Evolutionary conservation across 805 yeast species (phyloP).

Genomic region (Trichomonascus vanleenenianus): DNA sequence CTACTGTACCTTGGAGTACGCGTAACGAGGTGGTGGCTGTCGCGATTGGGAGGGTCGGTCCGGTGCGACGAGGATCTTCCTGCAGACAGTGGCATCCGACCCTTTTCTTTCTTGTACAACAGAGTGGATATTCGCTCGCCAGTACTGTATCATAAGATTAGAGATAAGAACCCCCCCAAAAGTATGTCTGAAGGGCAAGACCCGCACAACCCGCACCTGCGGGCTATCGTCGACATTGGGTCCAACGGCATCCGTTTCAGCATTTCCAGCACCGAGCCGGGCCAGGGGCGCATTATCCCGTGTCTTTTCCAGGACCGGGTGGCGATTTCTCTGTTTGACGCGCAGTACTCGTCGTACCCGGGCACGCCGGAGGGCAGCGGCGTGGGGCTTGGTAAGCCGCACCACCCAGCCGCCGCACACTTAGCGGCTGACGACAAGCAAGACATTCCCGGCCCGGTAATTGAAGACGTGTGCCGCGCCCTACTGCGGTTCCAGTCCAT

Average conservation of each 20-base stretch:
- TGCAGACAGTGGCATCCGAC: no score
- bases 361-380: background rate
- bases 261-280: conserved; percentile 59
- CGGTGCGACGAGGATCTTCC: no score
- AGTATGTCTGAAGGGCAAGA: background rate
- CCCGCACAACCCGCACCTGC: conserved; percentile 5
- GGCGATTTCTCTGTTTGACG: conserved; percentile 61
- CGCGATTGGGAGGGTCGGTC: no score
- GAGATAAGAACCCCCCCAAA: no score
- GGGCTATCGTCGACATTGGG: conserved; percentile 68
- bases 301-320: conserved; percentile 69
- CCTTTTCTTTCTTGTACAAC: no score
- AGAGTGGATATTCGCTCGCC: no score
- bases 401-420: conserved; percentile 7
- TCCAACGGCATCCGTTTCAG: conserved; percentile 69
- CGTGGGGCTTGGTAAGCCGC: conserved; percentile 18
- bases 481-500: conserved; percentile 61
- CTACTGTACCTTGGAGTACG: no score
- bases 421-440: conserved; percentile 8
- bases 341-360: conserved; percentile 33
- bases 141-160: no score
- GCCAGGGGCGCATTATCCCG: conserved; percentile 70
- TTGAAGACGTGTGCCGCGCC: conserved; percentile 52
- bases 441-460: conserved; percentile 35
- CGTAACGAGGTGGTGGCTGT: no score